Evolutionary conservation across 1,284 basidiomycete genomes (phyloP).

Genomic region (Kwoniella shivajii): DNA sequence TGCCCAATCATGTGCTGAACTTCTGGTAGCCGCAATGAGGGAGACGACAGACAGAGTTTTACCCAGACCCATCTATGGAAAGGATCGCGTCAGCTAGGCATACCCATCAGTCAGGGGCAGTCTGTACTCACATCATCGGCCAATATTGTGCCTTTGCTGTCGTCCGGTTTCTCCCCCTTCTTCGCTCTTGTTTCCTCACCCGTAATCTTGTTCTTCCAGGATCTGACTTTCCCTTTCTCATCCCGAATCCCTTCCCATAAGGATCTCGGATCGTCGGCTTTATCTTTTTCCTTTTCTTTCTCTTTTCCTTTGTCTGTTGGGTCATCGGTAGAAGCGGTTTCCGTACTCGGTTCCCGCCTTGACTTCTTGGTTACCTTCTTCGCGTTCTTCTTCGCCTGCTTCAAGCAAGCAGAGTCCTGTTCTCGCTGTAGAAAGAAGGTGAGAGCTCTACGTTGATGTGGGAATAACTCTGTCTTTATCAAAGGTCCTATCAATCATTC

Average conservation of each 20-base stretch:
- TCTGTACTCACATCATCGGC: conserved; percentile 85
- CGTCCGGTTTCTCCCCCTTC: conserved; percentile 62
- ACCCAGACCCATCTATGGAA: conserved; percentile 86
- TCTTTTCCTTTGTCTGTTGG: conserved; percentile 16
- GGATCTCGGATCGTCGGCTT: conserved; percentile 35
- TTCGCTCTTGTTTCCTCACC: conserved; percentile 65
- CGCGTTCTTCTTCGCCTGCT: conserved; percentile 40
- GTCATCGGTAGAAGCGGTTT: conserved; percentile 9
- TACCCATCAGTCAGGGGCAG: background rate
- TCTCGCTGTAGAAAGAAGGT: conserved; percentile 96
- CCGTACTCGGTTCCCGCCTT: conserved; percentile 13
- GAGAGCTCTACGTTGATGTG: conserved; percentile 97
- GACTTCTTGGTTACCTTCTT: conserved; percentile 36
- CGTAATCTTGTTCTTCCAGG: conserved; percentile 85
- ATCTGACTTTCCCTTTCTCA: conserved; percentile 61
- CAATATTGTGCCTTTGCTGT: conserved; percentile 87
- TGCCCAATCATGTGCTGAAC: conserved; percentile 64
- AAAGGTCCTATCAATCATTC: conserved; percentile 62
- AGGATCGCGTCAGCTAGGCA: conserved; percentile 22
- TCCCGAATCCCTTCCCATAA: conserved; percentile 46
- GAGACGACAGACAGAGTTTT: conserved; percentile 94
- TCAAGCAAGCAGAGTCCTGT: conserved; percentile 49
- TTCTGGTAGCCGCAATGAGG: conserved; percentile 81
- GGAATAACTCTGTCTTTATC: conserved; percentile 86
- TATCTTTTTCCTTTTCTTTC: conserved; percentile 27